Conservation (phyloP, 371 early-diverging fungal genomes). For the Mortierella sp. region DNA sequence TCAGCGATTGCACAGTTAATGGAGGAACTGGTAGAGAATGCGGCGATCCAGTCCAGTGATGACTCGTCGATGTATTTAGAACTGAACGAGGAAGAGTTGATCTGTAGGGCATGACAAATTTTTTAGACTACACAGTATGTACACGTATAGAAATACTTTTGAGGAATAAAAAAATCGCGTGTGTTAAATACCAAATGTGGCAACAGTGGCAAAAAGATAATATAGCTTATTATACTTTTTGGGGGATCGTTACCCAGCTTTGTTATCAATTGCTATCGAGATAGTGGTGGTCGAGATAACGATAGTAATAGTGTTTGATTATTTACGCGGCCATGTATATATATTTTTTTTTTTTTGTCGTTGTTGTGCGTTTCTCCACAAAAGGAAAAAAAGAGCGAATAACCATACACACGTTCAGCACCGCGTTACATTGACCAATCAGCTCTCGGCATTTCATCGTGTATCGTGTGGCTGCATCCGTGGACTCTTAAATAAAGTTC, state of each 20-base stretch:
- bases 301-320: too few relatives aligned
- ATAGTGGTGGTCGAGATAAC: too few relatives aligned
- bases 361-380: neutral
- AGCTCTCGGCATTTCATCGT: neutral
- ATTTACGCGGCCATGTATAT: too few relatives aligned
- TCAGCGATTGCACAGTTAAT: neutral
- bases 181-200: too few relatives aligned
- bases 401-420: neutral
- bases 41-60: neutral
- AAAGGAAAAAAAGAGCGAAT: neutral
- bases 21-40: conserved; percentile 7
- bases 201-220: too few relatives aligned
- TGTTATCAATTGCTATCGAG: too few relatives aligned
- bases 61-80: neutral
- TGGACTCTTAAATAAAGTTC: neutral
- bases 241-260: too few relatives aligned
- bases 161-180: too few relatives aligned
- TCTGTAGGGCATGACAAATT: neutral
- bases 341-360: too few relatives aligned
- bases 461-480: neutral
- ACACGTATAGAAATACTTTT: too few relatives aligned
- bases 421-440: neutral
- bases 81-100: neutral
- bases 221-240: too few relatives aligned
- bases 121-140: neutral